Conservation (phyloP, 768 basidiomycete species). For the Crucibulum laeve region DNA sequence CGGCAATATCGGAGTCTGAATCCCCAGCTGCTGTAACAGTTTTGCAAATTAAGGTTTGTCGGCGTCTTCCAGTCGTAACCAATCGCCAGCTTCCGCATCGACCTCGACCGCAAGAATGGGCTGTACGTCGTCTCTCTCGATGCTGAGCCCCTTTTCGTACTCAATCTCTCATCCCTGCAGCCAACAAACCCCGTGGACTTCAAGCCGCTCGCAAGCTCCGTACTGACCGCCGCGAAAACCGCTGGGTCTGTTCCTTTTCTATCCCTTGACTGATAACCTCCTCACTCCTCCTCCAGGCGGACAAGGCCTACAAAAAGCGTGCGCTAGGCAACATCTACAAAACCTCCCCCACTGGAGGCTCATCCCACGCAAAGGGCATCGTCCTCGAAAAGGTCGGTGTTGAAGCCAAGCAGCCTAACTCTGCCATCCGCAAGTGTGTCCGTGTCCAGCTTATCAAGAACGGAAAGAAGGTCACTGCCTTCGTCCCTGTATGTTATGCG, state of each 20-base stretch:
- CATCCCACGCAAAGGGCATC: slow-evolving; percentile 99
- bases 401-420: slow-evolving; percentile 99
- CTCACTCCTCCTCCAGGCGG: slow-evolving; percentile 56
- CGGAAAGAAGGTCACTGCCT: slow-evolving; percentile 99
- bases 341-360: slow-evolving; percentile 98
- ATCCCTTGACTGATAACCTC: slow-evolving; percentile 6
- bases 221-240: slow-evolving; percentile 88
- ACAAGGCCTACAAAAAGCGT: slow-evolving; percentile 99
- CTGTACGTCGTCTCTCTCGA: slow-evolving; percentile 53
- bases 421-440: slow-evolving; percentile 99
- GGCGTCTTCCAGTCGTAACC: slow-evolving; percentile 17
- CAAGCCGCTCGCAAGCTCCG: slow-evolving; percentile 99
- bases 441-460: slow-evolving; percentile 99
- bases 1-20: neutral
- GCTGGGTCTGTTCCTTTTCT: slow-evolving; percentile 69
- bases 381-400: slow-evolving; percentile 99
- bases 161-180: slow-evolving; percentile 32
- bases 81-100: slow-evolving; percentile 31
- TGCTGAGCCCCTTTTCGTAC: slow-evolving; percentile 6
- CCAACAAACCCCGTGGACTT: slow-evolving; percentile 99
- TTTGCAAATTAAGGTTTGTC: slow-evolving; percentile 42
- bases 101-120: slow-evolving; percentile 73
- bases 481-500: slow-evolving; percentile 79
- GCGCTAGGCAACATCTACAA: slow-evolving; percentile 99
- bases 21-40: slow-evolving; percentile 28